Base-by-base conservation (phyloP, 345 rosid genomes). In the Citrus maxima region DNA sequence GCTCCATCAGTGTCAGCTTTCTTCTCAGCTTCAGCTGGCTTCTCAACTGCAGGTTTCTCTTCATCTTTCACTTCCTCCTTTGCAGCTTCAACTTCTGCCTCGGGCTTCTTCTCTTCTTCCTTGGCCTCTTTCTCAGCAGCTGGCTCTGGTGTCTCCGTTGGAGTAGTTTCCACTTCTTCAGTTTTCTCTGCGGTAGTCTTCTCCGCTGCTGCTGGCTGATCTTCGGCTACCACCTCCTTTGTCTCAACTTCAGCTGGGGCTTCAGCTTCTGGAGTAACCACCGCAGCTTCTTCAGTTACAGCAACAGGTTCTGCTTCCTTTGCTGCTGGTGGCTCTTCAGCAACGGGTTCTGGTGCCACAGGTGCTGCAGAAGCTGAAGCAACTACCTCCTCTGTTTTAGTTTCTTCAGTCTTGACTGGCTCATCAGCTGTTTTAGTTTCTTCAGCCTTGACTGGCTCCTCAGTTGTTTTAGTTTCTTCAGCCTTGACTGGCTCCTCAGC, bases 51-150 rank as follows among this genome's bases (percentile, higher is more conserved):
- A 61, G 75, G 72, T 38, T 77, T 75, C 70, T 60, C 77, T 74
- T 80, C 83, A 4, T 80, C 78, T 84, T 74, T 80, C 62, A 58
- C 84, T 68, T 70, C 82, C 46, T 80, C 51, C 49, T 83, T 83
- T 61, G 85, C 80, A 35, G 73, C 85, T 71, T 88, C 84, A 13
- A 77, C 70, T 59, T 56, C 83, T 12, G 56, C 10, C 72, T 37
- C 78, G 25, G 58, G 58, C 58, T 54, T 54, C 49, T 77, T 75
- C 70, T 66, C 77, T 72, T 80, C 83, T 10, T 80, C 79, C 86
- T 74, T 80, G 51, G 59, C 83, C 62, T 70, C 82, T 38, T 82
- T 35, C 21, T 59, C 5, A 8, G 62, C 62, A 24, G 21, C 79
- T 21, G 65, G 63, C 27, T 40, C 78, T 19, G 55, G 51, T 49